phyloP scores from a whole-genome alignment of 805 yeast genomes.

The Kuraishia ogatae region DNA sequence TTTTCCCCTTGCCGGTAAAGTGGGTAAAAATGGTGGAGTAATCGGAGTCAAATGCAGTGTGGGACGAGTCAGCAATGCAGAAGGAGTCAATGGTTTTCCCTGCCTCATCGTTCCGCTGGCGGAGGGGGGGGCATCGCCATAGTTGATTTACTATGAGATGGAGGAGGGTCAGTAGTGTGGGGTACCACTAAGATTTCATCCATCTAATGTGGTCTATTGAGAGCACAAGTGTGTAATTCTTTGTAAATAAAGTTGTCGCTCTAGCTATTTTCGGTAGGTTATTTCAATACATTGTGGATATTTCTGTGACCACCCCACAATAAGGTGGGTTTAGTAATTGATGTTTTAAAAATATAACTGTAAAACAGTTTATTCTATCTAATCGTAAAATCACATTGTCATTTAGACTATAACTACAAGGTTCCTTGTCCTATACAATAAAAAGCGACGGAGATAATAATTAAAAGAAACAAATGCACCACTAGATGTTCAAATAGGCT shows the following conservation, averaged over 20 bases:
- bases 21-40: not conserved
- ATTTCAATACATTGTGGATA: too few species aligned
- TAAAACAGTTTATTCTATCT: too few species aligned
- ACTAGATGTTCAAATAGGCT: conserved; percentile 16
- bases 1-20: not conserved
- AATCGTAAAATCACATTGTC: not conserved
- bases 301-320: too few species aligned
- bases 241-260: too few species aligned
- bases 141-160: too few species aligned
- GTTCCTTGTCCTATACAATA: not conserved
- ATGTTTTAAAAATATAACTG: too few species aligned
- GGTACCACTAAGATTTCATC: too few species aligned
- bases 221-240: too few species aligned
- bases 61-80: not conserved
- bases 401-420: not conserved
- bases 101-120: not conserved
- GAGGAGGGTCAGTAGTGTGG: too few species aligned
- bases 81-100: not conserved
- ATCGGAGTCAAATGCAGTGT: not conserved
- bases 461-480: not conserved
- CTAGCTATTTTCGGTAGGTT: too few species aligned
- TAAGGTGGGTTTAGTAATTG: too few species aligned
- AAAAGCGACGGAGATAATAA: not conserved
- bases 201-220: too few species aligned
- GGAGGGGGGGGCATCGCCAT: not conserved